Evolutionary conservation across 2,329 filamentous ascomycete species (phyloP).

Genomic region (Corinectria fuckeliana): DNA sequence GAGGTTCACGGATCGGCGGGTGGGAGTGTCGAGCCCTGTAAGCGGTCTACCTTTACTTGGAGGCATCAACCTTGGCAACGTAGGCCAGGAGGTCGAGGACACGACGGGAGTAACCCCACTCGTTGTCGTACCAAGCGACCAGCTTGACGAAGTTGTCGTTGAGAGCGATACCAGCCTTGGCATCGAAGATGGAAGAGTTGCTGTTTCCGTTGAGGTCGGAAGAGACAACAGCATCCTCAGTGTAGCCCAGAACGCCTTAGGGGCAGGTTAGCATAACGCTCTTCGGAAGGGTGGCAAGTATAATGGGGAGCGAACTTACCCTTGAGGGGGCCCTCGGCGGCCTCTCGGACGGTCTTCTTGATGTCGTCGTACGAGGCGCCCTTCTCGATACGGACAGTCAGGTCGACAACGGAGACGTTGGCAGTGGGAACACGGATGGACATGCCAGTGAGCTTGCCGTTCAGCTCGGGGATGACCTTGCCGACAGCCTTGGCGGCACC

Average conservation of each 20-base stretch:
- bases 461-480: conserved; percentile 97
- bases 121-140: conserved; percentile 98
- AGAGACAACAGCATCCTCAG: conserved; percentile 96
- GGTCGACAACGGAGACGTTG: conserved; percentile 99
- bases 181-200: conserved; percentile 97
- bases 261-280: conserved; percentile 18
- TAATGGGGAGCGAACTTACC: conserved; percentile 60
- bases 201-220: conserved; percentile 91
- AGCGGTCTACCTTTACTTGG: conserved; percentile 51
- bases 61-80: conserved; percentile 77
- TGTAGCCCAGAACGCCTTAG: conserved; percentile 86
- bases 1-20: conserved; percentile 13
- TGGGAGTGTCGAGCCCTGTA: conserved; percentile 17
- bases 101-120: conserved; percentile 99
- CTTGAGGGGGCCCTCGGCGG: conserved; percentile 83
- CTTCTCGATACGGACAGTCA: conserved; percentile 96
- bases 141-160: conserved; percentile 99
- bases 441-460: conserved; percentile 99
- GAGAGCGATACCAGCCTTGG: conserved; percentile 97
- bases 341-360: conserved; percentile 89
- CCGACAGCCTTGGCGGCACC: conserved; percentile 99
- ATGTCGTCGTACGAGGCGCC: conserved; percentile 86
- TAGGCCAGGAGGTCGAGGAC: conserved; percentile 82
- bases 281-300: not conserved
- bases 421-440: conserved; percentile 97